phyloP scores from a whole-genome alignment of 768 basidiomycete species.

The Artomyces pyxidatus region DNA sequence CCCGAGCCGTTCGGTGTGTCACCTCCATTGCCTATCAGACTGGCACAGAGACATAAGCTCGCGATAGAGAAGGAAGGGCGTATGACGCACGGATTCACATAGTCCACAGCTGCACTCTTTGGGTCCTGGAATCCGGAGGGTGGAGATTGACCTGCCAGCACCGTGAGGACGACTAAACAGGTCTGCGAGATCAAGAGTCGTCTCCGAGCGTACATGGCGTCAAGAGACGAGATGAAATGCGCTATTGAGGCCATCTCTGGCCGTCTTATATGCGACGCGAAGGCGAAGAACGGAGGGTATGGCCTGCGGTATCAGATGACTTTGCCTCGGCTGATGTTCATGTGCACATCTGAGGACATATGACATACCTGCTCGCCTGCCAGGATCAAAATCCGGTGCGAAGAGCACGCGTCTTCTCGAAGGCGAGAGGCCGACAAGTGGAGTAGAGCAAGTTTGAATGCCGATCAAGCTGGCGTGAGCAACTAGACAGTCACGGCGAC shows the following conservation, averaged over 20 bases:
- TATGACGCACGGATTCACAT: slow-evolving; percentile 36
- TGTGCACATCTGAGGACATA: too few relatives aligned
- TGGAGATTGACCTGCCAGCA: slow-evolving; percentile 2
- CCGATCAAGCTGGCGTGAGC: too few relatives aligned
- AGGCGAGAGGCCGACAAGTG: too few relatives aligned
- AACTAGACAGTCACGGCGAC: too few relatives aligned
- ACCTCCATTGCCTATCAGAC: slow-evolving; percentile 66
- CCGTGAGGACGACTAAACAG: slow-evolving; percentile 4
- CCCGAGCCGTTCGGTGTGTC: slow-evolving; percentile 63
- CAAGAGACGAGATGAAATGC: background rate
- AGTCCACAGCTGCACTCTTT: slow-evolving; percentile 32
- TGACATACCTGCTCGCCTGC: too few relatives aligned
- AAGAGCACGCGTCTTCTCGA: too few relatives aligned
- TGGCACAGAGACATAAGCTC: slow-evolving; percentile 13
- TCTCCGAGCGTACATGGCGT: background rate
- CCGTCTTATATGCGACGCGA: background rate
- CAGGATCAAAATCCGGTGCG: too few relatives aligned
- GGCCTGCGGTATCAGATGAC: too few relatives aligned
- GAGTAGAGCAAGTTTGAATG: too few relatives aligned
- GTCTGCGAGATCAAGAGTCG: background rate
- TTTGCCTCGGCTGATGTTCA: too few relatives aligned
- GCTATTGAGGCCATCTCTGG: background rate
- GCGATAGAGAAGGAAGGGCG: background rate
- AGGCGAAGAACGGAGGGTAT: background rate
- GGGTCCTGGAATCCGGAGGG: slow-evolving; percentile 19